These are phyloP conservation scores for Coemansia sp. DNA, from an alignment of 192 early-diverging fungal species.

Conservation along the genomic window DNA sequence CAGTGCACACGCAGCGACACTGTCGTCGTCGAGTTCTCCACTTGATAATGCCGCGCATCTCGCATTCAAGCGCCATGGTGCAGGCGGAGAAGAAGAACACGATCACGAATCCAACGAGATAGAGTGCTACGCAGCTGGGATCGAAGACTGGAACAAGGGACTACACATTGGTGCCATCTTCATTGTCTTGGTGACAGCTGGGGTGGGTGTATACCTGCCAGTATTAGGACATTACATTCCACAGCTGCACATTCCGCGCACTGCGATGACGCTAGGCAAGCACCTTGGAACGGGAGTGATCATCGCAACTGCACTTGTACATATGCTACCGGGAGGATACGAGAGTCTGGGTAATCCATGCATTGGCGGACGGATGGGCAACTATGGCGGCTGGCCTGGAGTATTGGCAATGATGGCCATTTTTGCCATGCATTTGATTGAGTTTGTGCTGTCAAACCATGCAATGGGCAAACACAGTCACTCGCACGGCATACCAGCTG, in stretches of 20 bases:
- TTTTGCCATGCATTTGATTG: conserved; percentile 64
- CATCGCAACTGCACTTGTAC: conserved; percentile 73
- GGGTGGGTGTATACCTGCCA: conserved; percentile 57
- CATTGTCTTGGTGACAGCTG: conserved; percentile 56
- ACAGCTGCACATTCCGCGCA: conserved; percentile 33
- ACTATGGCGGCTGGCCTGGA: conserved; percentile 56
- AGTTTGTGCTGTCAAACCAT: conserved; percentile 55
- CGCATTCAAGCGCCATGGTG: conserved; percentile 21
- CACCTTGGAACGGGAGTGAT: conserved; percentile 73
- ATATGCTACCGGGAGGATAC: conserved; percentile 67
- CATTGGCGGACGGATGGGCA: conserved; percentile 52
- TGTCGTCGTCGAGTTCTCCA: background rate
- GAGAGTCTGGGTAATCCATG: conserved; percentile 58
- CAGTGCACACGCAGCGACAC: conserved; percentile 6
- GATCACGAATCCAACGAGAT: conserved; percentile 14
- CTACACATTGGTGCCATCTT: conserved; percentile 60
- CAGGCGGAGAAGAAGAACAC: conserved; percentile 13
- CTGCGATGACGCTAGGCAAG: conserved; percentile 53
- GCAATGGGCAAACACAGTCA: conserved; percentile 40
- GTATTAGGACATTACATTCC: conserved; percentile 50
- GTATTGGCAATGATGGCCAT: conserved; percentile 64
- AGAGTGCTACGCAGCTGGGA: conserved; percentile 34
- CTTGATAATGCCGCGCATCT: background rate
- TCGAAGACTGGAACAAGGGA: conserved; percentile 39
- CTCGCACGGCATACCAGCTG: conserved; percentile 20